Evolutionary conservation across 139 green algal species (phyloP).

Genomic region (Limnomonas spitsbergensis): DNA sequence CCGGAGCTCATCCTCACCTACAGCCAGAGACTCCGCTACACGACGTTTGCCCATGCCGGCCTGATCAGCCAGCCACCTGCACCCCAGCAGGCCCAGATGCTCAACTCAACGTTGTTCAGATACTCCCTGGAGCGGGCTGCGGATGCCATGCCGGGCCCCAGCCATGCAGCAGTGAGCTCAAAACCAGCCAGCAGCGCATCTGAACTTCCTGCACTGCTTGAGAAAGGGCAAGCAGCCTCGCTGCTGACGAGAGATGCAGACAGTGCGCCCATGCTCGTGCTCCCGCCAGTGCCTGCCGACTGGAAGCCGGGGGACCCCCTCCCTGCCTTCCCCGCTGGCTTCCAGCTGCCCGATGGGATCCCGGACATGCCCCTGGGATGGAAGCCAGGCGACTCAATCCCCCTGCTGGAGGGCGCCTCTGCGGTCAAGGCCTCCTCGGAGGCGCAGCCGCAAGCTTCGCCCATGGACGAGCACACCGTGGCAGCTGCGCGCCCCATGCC

Average conservation of each 20-base stretch:
- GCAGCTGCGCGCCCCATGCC: no score
- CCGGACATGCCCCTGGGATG: neutral
- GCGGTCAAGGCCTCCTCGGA: no score
- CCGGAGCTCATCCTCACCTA: neutral
- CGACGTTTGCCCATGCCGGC: constrained; percentile 7
- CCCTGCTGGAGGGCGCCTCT: neutral
- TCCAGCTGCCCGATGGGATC: neutral
- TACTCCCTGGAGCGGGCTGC: constrained; percentile 9
- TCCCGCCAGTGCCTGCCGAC: no score
- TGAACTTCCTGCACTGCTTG: no score
- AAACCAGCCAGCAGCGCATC: neutral
- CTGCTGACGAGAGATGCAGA: neutral
- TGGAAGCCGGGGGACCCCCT: neutral
- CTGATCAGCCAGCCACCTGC: constrained; percentile 8
- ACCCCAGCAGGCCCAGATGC: constrained; percentile 13
- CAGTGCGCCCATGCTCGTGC: no score
- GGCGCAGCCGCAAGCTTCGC: no score
- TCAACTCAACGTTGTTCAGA: constrained; percentile 1
- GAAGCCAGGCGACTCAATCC: neutral
- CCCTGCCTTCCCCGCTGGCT: constrained; percentile 4
- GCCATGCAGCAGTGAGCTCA: neutral
- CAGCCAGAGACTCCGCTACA: neutral
- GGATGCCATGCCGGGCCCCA: constrained; percentile 3
- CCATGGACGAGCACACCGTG: no score
- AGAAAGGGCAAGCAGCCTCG: neutral